Conservation (phyloP, 2,329 filamentous ascomycete species). For the Seiridium unicorne region DNA sequence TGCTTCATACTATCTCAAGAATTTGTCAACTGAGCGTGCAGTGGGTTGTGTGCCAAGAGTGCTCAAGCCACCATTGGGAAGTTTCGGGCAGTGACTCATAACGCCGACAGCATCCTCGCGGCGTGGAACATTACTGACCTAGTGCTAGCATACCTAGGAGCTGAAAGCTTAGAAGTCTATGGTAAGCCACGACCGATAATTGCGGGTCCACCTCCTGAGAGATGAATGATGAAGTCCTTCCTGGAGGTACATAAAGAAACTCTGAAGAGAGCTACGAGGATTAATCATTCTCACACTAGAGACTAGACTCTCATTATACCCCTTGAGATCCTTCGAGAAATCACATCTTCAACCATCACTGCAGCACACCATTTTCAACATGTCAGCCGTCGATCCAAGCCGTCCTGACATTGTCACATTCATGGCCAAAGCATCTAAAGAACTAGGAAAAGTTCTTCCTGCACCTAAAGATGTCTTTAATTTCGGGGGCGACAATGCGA, state of each 20-base stretch:
- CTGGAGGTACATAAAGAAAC: too few relatives aligned
- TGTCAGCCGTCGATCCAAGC: conserved; percentile 16
- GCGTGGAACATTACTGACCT: neutral
- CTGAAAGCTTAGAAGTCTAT: too few relatives aligned
- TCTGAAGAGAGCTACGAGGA: too few relatives aligned
- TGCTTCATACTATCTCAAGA: too few relatives aligned
- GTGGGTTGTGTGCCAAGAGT: too few relatives aligned
- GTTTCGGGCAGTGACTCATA: neutral
- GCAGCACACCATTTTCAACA: neutral
- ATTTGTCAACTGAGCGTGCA: too few relatives aligned
- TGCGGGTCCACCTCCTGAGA: too few relatives aligned
- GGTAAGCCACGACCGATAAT: too few relatives aligned
- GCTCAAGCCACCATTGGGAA: neutral
- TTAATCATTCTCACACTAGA: too few relatives aligned
- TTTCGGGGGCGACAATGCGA: conserved; percentile 19
- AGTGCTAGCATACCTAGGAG: too few relatives aligned
- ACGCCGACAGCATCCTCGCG: neutral
- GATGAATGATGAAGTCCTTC: too few relatives aligned
- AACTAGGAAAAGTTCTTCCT: conserved; percentile 16
- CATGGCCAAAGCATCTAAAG: conserved; percentile 20
- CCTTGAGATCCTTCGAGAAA: neutral
- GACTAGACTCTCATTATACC: too few relatives aligned
- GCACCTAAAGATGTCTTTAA: conserved; percentile 25
- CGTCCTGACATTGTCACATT: conserved; percentile 24
- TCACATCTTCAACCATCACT: neutral